These are phyloP conservation scores for Mallotus japonicus DNA, from an alignment of 441 rosid genomes.

Conservation along the genomic window DNA sequence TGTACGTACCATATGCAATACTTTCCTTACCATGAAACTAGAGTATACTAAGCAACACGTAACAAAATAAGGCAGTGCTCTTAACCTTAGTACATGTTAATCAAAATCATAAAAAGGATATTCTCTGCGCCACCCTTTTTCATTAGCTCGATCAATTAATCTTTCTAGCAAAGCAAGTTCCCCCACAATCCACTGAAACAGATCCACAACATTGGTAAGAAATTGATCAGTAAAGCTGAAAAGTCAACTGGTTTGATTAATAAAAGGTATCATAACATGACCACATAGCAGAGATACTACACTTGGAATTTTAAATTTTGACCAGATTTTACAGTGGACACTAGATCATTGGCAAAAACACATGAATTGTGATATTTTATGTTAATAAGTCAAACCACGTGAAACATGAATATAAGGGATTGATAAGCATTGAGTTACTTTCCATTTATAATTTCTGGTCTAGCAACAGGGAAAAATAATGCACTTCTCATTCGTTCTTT, in stretches of 20 bases:
- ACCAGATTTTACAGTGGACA: not conserved
- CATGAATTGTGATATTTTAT: not conserved
- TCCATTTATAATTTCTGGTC: not conserved
- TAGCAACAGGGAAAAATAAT: not conserved
- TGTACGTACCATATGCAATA: not conserved
- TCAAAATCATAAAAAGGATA: conserved; percentile 55
- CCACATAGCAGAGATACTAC: conserved; percentile 3
- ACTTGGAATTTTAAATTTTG: conserved; percentile 9
- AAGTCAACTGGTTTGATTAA: conserved; percentile 15
- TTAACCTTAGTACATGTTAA: not conserved
- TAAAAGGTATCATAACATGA: conserved; percentile 9
- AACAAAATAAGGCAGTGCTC: not conserved
- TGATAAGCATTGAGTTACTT: not conserved
- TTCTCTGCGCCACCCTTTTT: conserved; percentile 96
- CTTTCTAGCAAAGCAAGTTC: conserved; percentile 60
- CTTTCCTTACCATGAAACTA: not conserved
- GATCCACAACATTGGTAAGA: conserved; percentile 22
- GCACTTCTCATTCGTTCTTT: not conserved
- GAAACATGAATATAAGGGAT: conserved; percentile 10
- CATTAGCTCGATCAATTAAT: conserved; percentile 73
- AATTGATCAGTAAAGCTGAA: conserved; percentile 20
- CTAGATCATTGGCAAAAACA: not conserved
- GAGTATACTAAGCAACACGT: not conserved
- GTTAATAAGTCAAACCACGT: not conserved
- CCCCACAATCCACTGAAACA: conserved; percentile 63